Evolutionary conservation across 768 basidiomycete species (phyloP), one percentile per base, ranked within the genome.

Genomic region (Pleurotus giganteus): DNA sequence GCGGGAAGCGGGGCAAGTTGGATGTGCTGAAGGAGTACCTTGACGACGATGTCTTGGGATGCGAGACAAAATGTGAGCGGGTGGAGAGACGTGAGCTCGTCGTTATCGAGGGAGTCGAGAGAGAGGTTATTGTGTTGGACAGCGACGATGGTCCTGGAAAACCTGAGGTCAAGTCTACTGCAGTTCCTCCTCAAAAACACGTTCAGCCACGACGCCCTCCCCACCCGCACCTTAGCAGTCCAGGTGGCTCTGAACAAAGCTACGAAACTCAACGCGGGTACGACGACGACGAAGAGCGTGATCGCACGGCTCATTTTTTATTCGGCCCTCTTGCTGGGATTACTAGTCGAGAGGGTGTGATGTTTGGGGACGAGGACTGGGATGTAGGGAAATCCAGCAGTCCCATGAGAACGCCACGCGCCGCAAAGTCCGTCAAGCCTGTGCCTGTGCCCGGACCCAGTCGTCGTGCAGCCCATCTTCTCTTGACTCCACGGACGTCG

Each of bases 251-350:
- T n/a, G 39, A 41, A 7, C 13, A 41, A 7, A 17, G 19, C n/a
- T 41, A 41, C n/a, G 39, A 41, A 11, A 41, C 39, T 19, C 39
- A 41, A 41, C 39, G 39, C 31, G 13, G 31, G 19, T 41, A 42
- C 36, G 45, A 49, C 9, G 73, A 71, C 43, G 80, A 81, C 42
- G 79, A 80, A 43, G 81, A 77, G n/a, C 75, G 78, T 19, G 82
- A 76, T 12, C 71, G 75, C 47, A 85, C 81, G 4, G 84, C 85
- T 0, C 79, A 85, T 59, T 55, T 65, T 3, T 62, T 88, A 3
- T 89, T 87, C 56, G 82, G 78, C 0, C 60, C 63, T 1, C 66
- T 70, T 8, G 72, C 74, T 3, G 71, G 72, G 3, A 65, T 74
- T 6, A n/a, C n/a, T n/a, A n/a, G n/a, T n/a, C n/a, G n/a, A n/a